Percentiles rank a stretch among this genome's conserved stretches.
Evolutionary conservation across 331 rosid genomes (phyloP).

Genomic region (Rosa hybrid): DNA sequence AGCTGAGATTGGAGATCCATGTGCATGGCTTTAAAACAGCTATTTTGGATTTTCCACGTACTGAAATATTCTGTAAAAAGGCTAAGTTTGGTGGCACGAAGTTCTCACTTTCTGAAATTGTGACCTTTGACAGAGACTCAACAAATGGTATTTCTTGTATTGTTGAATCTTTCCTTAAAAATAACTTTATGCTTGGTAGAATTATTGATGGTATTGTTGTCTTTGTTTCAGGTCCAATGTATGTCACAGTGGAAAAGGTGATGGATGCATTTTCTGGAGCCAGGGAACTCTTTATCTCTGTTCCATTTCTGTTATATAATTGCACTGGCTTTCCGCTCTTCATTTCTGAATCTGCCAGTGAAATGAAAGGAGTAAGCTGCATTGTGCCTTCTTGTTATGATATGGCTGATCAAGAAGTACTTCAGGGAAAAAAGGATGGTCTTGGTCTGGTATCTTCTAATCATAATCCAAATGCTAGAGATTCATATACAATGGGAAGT

Average conservation of each 20-base stretch:
- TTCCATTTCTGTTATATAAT: slow-evolving; percentile 85
- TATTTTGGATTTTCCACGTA: slow-evolving; percentile 70
- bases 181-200: slow-evolving; percentile 15
- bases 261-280: slow-evolving; percentile 85
- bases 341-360: slow-evolving; percentile 55
- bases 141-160: slow-evolving; percentile 43
- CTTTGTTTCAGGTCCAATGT: slow-evolving; percentile 55
- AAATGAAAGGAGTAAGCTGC: slow-evolving; percentile 48
- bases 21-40: slow-evolving; percentile 66
- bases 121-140: slow-evolving; percentile 53
- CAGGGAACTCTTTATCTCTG: slow-evolving; percentile 72
- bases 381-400: slow-evolving; percentile 68
- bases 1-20: slow-evolving; percentile 67
- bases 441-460: slow-evolving; percentile 55
- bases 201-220: slow-evolving; percentile 28
- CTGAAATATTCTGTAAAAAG: slow-evolving; percentile 68
- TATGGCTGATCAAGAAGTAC: slow-evolving; percentile 43
- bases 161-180: slow-evolving; percentile 15
- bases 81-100: slow-evolving; percentile 77
- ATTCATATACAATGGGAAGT: slow-evolving; percentile 30
- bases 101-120: slow-evolving; percentile 66
- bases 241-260: slow-evolving; percentile 75
- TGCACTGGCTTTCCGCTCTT: slow-evolving; percentile 75
- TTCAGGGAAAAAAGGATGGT: slow-evolving; percentile 53
- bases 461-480: slow-evolving; percentile 31